These are phyloP conservation scores for Tetrahymena elliotti DNA, from an alignment of 73 alveolate genomes.

Conservation along the genomic window DNA sequence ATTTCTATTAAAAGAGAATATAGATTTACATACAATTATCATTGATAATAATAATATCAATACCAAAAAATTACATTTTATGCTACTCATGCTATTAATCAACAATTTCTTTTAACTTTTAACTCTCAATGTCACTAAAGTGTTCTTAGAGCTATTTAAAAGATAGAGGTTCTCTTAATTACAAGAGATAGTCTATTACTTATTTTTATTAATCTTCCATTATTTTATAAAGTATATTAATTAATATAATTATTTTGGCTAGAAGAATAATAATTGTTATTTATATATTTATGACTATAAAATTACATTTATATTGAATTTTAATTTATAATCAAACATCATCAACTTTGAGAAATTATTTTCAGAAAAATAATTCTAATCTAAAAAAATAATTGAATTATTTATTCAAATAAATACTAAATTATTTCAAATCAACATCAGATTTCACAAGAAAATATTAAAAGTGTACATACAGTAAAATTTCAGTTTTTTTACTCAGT, in stretches of 20 bases:
- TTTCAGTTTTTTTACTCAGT: too few species aligned
- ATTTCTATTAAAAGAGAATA: neutral
- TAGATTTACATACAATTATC: neutral
- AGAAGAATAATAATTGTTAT: too few species aligned
- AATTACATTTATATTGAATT: neutral
- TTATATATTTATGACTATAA: neutral
- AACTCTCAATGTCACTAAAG: neutral
- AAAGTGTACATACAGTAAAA: too few species aligned
- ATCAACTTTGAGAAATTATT: too few species aligned
- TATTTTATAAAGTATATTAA: neutral
- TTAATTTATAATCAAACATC: too few species aligned
- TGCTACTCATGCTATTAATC: neutral
- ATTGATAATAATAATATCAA: neutral
- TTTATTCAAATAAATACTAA: too few species aligned
- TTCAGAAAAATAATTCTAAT: too few species aligned
- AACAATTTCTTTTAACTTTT: neutral
- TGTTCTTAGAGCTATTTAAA: neutral
- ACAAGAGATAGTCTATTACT: neutral
- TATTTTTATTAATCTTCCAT: neutral
- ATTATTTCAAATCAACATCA: too few species aligned
- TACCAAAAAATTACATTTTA: neutral
- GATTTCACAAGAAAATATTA: too few species aligned
- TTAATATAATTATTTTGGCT: too few species aligned
- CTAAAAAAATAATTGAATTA: too few species aligned
- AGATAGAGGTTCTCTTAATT: neutral